Evolutionary conservation across 192 early-diverging fungal genomes (phyloP).

Genomic region (Gaertneriomyces semiglobifer): DNA sequence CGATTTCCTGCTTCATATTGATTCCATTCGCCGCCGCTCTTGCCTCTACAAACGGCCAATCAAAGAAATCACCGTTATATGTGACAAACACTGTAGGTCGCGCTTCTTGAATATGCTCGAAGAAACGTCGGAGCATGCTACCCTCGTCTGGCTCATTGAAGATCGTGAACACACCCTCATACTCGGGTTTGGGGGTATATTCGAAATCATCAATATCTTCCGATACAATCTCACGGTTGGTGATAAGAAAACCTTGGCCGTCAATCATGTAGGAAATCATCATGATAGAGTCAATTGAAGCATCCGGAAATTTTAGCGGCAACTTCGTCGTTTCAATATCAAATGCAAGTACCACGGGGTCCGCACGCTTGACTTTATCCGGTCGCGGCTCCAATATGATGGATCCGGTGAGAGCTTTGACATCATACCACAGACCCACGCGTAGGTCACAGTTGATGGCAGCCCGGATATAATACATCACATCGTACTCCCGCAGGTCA

Average conservation of each 20-base stretch:
- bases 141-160: constrained; percentile 94
- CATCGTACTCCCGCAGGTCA: constrained; percentile 94
- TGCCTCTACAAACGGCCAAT: constrained; percentile 95
- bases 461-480: constrained; percentile 93
- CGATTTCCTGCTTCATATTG: constrained; percentile 86
- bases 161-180: constrained; percentile 88
- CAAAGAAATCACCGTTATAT: constrained; percentile 99
- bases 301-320: constrained; percentile 96
- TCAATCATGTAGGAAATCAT: constrained; percentile 99
- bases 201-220: constrained; percentile 97
- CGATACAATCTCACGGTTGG: constrained; percentile 92
- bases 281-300: constrained; percentile 87
- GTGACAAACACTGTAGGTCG: constrained; percentile 88
- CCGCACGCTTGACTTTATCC: constrained; percentile 88
- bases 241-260: constrained; percentile 93
- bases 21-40: constrained; percentile 77
- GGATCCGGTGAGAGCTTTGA: constrained; percentile 53
- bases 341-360: constrained; percentile 91
- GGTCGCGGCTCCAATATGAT: constrained; percentile 62
- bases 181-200: constrained; percentile 96
- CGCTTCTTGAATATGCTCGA: constrained; percentile 80
- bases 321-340: constrained; percentile 98
- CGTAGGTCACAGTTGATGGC: constrained; percentile 91
- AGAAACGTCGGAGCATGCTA: constrained; percentile 70
- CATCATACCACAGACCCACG: constrained; percentile 94